Conservation (phyloP, 345 rosid genomes). For the Firmiana major region DNA sequence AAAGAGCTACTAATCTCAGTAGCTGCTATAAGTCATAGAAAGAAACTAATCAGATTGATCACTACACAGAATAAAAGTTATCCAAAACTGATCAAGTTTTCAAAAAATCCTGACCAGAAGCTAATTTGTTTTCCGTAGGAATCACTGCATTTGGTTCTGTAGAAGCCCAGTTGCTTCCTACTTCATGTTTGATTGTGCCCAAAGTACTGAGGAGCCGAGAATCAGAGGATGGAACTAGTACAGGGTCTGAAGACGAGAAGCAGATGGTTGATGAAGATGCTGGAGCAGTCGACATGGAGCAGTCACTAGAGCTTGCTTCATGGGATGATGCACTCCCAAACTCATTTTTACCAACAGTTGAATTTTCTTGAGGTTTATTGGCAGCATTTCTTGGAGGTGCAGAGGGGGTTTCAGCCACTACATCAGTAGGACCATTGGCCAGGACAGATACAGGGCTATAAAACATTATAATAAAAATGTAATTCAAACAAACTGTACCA, state of each 20-base stretch:
- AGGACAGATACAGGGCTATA: slow-evolving; percentile 41
- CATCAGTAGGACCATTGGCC: slow-evolving; percentile 46
- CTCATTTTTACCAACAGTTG: slow-evolving; percentile 32
- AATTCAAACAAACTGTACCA: background rate
- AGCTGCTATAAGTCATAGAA: slow-evolving; percentile 29
- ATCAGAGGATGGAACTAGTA: slow-evolving; percentile 50
- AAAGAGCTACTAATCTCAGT: slow-evolving; percentile 38
- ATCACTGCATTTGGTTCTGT: slow-evolving; percentile 37
- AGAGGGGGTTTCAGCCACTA: slow-evolving; percentile 37
- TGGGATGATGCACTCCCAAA: slow-evolving; percentile 27
- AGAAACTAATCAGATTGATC: slow-evolving; percentile 17
- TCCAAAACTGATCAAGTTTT: slow-evolving; percentile 10
- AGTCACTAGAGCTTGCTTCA: slow-evolving; percentile 31
- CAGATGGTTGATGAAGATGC: slow-evolving; percentile 55
- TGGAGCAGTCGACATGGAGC: slow-evolving; percentile 32
- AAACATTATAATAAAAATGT: slow-evolving; percentile 15
- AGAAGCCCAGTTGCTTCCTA: slow-evolving; percentile 34
- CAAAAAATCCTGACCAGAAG: slow-evolving; percentile 32
- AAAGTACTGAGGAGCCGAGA: slow-evolving; percentile 28
- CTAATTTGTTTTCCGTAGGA: slow-evolving; percentile 41
- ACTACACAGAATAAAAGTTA: slow-evolving; percentile 5
- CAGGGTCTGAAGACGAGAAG: slow-evolving; percentile 61
- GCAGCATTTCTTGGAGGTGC: slow-evolving; percentile 29
- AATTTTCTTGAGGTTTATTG: slow-evolving; percentile 38
- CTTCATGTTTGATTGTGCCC: slow-evolving; percentile 48